Conservation (phyloP, 1,139 yeast genomes). For the Saccharomyces uvarum region DNA sequence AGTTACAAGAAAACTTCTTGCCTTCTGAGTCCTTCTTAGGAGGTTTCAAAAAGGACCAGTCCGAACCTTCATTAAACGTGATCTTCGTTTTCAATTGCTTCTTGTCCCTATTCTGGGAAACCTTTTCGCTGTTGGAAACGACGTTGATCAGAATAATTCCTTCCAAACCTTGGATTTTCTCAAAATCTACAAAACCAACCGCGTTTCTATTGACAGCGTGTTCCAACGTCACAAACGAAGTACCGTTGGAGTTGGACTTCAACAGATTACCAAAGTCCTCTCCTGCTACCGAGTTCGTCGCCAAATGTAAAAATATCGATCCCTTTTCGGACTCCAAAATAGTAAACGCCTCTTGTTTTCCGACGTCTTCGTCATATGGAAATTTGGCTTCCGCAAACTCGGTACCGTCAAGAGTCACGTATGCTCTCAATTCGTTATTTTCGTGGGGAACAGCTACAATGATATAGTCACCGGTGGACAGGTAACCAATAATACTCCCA, state of each 20-base stretch:
- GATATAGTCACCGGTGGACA: slow-evolving; percentile 56
- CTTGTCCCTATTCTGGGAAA: slow-evolving; percentile 25
- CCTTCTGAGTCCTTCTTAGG: slow-evolving; percentile 62
- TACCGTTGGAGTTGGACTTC: slow-evolving; percentile 92
- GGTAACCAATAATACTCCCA: slow-evolving; percentile 55
- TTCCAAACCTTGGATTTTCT: slow-evolving; percentile 76
- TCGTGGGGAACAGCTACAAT: slow-evolving; percentile 54
- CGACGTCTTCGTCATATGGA: slow-evolving; percentile 54
- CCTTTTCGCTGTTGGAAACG: slow-evolving; percentile 45
- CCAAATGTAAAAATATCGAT: slow-evolving; percentile 76
- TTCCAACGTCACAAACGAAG: slow-evolving; percentile 71
- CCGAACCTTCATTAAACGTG: slow-evolving; percentile 88
- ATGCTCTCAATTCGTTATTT: slow-evolving; percentile 47
- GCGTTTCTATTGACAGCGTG: slow-evolving; percentile 68
- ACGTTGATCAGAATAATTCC: slow-evolving; percentile 74
- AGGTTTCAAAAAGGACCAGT: slow-evolving; percentile 67
- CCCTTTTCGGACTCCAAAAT: slow-evolving; percentile 69
- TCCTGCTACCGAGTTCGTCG: slow-evolving; percentile 47
- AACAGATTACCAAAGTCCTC: slow-evolving; percentile 73
- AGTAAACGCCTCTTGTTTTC: slow-evolving; percentile 73
- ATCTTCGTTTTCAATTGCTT: slow-evolving; percentile 65
- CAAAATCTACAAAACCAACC: slow-evolving; percentile 81
- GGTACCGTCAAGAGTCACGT: slow-evolving; percentile 75
- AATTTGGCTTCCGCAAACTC: slow-evolving; percentile 72
- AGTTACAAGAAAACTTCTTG: slow-evolving; percentile 46